Evolutionary conservation across 75 land plant species (phyloP).

Genomic region (Sequoia sempervirens): DNA sequence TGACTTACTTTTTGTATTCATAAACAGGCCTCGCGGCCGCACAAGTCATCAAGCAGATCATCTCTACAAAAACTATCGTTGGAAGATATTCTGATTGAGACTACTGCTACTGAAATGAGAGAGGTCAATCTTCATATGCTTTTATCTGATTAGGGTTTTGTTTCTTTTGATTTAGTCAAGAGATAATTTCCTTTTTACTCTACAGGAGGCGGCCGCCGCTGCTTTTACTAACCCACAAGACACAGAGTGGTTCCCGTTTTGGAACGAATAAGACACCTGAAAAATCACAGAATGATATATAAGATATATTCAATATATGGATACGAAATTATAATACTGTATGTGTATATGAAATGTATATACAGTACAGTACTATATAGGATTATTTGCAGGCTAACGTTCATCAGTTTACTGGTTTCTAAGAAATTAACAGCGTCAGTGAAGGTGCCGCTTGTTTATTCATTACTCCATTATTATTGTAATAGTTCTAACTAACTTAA

Average conservation of each 20-base stretch:
- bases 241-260: constrained; percentile 4
- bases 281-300: not conserved
- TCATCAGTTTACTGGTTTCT: not conserved
- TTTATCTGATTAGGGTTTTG: not conserved
- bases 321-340: not conserved
- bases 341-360: not conserved
- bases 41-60: not conserved
- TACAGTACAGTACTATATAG: not conserved
- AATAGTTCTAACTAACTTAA: not conserved
- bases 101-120: not conserved
- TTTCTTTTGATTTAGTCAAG: not conserved
- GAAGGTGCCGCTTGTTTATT: not conserved
- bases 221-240: constrained; percentile 2
- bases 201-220: not conserved
- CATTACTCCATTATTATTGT: not conserved
- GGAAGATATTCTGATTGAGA: not conserved
- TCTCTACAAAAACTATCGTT: not conserved
- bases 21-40: not conserved
- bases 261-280: constrained; percentile 6
- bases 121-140: not conserved
- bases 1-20: not conserved
- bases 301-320: not conserved
- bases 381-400: not conserved
- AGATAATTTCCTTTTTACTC: not conserved
- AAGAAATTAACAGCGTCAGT: not conserved